These are phyloP conservation scores for Polygonum maritimum DNA, from an alignment of 148 eudicot genomes.

Conservation along the genomic window DNA sequence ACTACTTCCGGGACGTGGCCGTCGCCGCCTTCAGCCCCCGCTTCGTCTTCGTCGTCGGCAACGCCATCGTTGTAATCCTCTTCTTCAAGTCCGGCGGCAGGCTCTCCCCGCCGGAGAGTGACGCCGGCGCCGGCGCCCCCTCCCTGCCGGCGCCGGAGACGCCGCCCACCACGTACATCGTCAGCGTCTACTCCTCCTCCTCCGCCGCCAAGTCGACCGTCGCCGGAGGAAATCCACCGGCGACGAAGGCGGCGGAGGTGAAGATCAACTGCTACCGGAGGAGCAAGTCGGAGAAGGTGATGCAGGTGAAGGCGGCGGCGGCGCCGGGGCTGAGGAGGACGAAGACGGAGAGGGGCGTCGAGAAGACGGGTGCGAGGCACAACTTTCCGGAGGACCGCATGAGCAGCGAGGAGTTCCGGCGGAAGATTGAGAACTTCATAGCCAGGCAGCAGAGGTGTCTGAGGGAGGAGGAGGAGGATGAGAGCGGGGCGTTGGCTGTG, in stretches of 20 bases:
- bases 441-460: conserved; percentile 74
- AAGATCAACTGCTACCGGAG: conserved; percentile 29
- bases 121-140: not conserved
- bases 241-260: not conserved
- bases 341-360: conserved; percentile 23
- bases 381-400: conserved; percentile 47
- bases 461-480: conserved; percentile 52
- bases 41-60: conserved; percentile 72
- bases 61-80: conserved; percentile 50
- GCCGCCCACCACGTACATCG: not conserved
- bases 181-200: not conserved
- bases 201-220: not conserved
- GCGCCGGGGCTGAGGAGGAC: conserved; percentile 27
- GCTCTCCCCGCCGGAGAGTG: not conserved
- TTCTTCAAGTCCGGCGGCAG: conserved; percentile 21
- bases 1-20: conserved; percentile 25
- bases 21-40: conserved; percentile 37
- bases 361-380: not conserved
- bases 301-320: not conserved
- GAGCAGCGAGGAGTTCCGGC: conserved; percentile 61
- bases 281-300: conserved; percentile 44
- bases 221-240: not conserved
- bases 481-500: not conserved
- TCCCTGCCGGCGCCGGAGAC: too few relatives aligned
- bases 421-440: conserved; percentile 62